Conservation (phyloP, 495 filamentous ascomycete species). For the Xylaria acuta region DNA sequence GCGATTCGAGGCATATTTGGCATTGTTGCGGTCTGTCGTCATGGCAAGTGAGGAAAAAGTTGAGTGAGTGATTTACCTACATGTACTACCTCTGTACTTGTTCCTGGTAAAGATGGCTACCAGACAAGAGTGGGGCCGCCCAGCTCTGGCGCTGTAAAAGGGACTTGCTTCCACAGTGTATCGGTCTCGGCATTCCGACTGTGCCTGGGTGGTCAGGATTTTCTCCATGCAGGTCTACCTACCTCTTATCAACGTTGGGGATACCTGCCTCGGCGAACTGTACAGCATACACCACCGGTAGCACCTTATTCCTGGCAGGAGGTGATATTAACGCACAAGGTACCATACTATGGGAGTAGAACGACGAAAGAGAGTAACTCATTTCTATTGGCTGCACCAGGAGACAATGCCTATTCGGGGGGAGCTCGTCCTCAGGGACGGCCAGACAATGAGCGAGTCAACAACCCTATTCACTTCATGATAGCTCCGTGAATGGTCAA, state of each 20-base stretch:
- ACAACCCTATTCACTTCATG: background rate
- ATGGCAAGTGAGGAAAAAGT: constrained; percentile 28
- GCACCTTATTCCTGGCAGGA: background rate
- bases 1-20: constrained; percentile 27
- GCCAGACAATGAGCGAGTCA: constrained; percentile 11
- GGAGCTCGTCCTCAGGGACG: background rate
- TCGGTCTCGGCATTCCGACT: background rate
- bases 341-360: background rate
- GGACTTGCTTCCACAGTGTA: constrained; percentile 18
- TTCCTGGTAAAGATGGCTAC: constrained; percentile 10
- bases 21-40: constrained; percentile 30
- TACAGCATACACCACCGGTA: constrained; percentile 1
- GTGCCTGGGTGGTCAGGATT: constrained; percentile 1
- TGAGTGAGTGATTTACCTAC: constrained; percentile 33
- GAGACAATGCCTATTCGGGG: background rate
- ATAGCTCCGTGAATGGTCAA: background rate
- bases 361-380: background rate
- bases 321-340: background rate
- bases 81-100: constrained; percentile 18
- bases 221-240: constrained; percentile 4
- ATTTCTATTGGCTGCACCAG: background rate
- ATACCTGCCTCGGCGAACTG: background rate
- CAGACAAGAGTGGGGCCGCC: constrained; percentile 1
- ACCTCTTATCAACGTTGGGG: constrained; percentile 13
- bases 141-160: constrained; percentile 4